A percentile compares a stretch with the other conserved stretches of the same genome.
phyloP scores from a whole-genome alignment of 2,329 filamentous ascomycete genomes.

The Botryotinia calthae region DNA sequence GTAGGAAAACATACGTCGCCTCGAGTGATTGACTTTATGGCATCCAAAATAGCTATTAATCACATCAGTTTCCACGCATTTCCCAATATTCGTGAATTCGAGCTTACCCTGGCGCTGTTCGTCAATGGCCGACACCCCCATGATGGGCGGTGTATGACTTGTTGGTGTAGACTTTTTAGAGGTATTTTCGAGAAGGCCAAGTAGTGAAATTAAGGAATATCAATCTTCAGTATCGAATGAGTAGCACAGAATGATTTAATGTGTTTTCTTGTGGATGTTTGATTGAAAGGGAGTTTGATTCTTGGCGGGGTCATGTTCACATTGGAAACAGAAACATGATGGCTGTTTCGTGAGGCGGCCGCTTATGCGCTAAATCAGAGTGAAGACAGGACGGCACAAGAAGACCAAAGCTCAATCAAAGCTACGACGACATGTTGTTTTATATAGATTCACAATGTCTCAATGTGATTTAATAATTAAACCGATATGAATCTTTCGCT shows the following conservation, averaged over 20 bases:
- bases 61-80: constrained; percentile 23
- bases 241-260: not conserved
- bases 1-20: constrained; percentile 63
- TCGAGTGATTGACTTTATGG: constrained; percentile 73
- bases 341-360: constrained; percentile 15
- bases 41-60: constrained; percentile 63
- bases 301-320: constrained; percentile 13
- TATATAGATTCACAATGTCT: constrained; percentile 11
- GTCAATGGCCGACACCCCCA: constrained; percentile 74
- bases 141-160: constrained; percentile 20
- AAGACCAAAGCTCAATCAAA: not conserved
- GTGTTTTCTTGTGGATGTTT: not conserved
- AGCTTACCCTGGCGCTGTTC: constrained; percentile 73
- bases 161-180: constrained; percentile 7
- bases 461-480: not conserved
- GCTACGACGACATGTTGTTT: constrained; percentile 9
- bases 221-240: not conserved
- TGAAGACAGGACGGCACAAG: not conserved
- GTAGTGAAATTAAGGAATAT: not conserved
- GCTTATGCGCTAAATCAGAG: constrained; percentile 10
- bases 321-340: constrained; percentile 16
- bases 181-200: not conserved
- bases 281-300: constrained; percentile 16
- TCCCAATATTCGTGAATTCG: not conserved
- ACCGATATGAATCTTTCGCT: not conserved